These are phyloP conservation scores for Nakazawaea populi DNA, from an alignment of 805 yeast genomes.

Conservation along the genomic window DNA sequence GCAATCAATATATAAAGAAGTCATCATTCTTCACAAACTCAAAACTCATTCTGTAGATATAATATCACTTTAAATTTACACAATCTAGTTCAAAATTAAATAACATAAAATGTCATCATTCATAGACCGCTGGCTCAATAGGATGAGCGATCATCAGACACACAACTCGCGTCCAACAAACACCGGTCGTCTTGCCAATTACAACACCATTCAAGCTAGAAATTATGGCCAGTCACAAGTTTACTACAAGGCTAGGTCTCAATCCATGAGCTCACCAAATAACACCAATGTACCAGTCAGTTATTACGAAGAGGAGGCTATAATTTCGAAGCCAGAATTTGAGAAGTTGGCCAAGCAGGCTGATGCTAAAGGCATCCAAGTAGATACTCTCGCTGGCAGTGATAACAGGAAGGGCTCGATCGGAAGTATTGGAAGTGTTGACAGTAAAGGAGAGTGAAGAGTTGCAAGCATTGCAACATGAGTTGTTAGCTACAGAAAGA, in stretches of 20 bases:
- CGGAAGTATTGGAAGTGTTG: conserved; percentile 1
- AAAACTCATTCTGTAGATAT: no score
- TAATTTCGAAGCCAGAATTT: background rate
- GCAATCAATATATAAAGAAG: no score
- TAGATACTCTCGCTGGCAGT: background rate
- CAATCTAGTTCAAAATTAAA: no score
- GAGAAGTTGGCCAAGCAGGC: background rate
- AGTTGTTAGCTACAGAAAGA: no score
- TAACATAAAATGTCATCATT: conserved; percentile 8
- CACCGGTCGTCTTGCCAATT: background rate
- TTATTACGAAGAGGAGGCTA: conserved; percentile 5
- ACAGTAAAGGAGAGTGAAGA: background rate
- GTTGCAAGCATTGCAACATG: no score
- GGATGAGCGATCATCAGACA: conserved; percentile 3
- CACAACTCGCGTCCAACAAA: conserved; percentile 5
- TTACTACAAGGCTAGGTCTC: background rate
- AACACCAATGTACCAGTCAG: conserved; percentile 8
- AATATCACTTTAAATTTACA: no score
- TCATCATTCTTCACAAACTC: no score
- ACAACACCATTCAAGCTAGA: conserved; percentile 1
- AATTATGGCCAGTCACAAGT: conserved; percentile 5
- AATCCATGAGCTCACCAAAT: conserved; percentile 3
- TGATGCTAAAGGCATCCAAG: background rate
- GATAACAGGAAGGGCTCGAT: conserved; percentile 3
- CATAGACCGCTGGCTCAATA: conserved; percentile 10